Conservation (phyloP, 352 stramenopile species). For the Pythium biforme region DNA sequence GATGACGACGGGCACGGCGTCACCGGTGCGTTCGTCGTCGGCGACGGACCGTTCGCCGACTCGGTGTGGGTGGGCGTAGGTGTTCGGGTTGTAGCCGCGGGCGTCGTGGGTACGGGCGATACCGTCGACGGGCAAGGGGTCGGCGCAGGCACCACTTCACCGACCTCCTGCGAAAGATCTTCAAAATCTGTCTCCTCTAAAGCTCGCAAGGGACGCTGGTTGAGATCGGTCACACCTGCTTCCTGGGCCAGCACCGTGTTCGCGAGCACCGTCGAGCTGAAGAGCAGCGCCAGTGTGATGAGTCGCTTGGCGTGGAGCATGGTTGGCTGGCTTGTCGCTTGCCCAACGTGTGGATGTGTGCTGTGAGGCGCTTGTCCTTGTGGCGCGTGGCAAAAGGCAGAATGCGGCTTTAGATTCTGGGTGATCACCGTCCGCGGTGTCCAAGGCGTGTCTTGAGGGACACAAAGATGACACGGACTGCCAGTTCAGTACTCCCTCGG, state of each 20-base stretch:
- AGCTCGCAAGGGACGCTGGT: neutral
- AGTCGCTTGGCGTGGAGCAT: slow-evolving; percentile 29
- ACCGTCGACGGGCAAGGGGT: neutral
- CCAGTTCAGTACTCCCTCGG: neutral
- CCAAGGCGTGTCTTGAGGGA: neutral
- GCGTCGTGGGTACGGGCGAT: neutral
- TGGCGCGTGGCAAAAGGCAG: slow-evolving; percentile 24
- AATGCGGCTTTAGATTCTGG: slow-evolving; percentile 8
- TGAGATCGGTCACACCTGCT: neutral
- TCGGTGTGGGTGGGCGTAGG: neutral
- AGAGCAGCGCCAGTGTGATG: slow-evolving; percentile 22
- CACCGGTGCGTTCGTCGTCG: neutral
- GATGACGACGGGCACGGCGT: neutral
- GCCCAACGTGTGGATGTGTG: no score
- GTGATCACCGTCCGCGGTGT: neutral
- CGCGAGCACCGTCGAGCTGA: slow-evolving; percentile 18
- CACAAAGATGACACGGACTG: neutral
- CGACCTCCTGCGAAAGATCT: neutral
- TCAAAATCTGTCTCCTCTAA: no score
- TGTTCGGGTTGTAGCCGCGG: neutral
- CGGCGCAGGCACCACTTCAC: neutral
- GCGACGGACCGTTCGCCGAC: neutral
- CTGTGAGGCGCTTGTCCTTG: slow-evolving; percentile 9
- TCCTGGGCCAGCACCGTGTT: neutral
- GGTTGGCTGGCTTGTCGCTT: neutral